These are phyloP conservation scores for Platanus orientalis DNA, from an alignment of 164 flowering plant species.

Conservation along the genomic window DNA sequence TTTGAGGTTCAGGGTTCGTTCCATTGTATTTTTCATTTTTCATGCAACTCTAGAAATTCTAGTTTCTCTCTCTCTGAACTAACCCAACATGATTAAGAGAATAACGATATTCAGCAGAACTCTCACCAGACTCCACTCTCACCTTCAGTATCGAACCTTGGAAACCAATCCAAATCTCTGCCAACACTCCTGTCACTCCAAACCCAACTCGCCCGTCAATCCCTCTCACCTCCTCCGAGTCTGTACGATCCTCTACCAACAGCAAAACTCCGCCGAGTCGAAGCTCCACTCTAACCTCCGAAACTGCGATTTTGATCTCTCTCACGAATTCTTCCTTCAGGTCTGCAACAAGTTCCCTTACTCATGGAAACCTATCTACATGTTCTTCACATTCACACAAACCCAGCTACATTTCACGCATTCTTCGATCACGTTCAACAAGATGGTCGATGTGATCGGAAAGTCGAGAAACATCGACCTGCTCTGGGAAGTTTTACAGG, in stretches of 20 bases:
- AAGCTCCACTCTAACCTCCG: conserved; percentile 46
- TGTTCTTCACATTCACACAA: conserved; percentile 50
- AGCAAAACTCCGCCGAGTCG: conserved; percentile 45
- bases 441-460: conserved; percentile 58
- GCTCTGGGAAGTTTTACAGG: conserved; percentile 50
- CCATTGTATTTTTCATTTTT: too few species aligned
- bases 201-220: conserved; percentile 30
- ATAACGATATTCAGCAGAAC: neutral
- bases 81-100: neutral
- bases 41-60: too few species aligned
- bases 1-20: too few species aligned
- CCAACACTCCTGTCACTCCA: conserved; percentile 8
- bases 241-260: conserved; percentile 80
- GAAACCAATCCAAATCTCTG: conserved; percentile 7
- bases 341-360: conserved; percentile 77
- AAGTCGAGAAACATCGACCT: conserved; percentile 62
- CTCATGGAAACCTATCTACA: conserved; percentile 78
- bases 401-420: conserved; percentile 42
- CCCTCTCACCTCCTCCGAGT: conserved; percentile 53
- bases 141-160: conserved; percentile 5
- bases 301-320: conserved; percentile 32
- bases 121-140: conserved; percentile 4
- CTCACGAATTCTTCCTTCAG: conserved; percentile 84
- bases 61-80: too few species aligned
- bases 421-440: conserved; percentile 65